A percentile compares a stretch with the other conserved stretches of the same genome.
phyloP scores from a whole-genome alignment of 495 filamentous ascomycete genomes.

The Talaromyces thailandensis region DNA sequence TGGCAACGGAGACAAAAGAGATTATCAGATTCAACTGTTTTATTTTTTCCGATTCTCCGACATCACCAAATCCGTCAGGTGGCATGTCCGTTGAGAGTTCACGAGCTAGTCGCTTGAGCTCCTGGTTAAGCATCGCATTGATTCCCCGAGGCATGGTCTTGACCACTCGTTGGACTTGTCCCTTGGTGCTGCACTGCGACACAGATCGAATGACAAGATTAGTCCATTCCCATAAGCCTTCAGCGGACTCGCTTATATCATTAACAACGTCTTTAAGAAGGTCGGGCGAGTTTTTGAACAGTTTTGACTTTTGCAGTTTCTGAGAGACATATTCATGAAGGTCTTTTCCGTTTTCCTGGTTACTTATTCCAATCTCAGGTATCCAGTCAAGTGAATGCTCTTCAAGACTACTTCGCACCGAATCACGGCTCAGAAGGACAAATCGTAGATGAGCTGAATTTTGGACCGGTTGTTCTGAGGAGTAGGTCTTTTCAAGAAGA shows the following conservation, averaged over 20 bases:
- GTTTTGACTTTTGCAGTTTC: not conserved
- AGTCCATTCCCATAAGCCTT: constrained; percentile 16
- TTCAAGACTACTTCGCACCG: not conserved
- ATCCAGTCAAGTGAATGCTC: not conserved
- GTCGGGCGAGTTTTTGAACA: not conserved
- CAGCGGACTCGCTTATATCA: constrained; percentile 5
- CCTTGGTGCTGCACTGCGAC: constrained; percentile 9
- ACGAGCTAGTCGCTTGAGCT: constrained; percentile 9
- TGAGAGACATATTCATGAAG: not conserved
- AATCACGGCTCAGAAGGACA: not conserved
- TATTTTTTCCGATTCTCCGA: not conserved
- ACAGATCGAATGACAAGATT: constrained; percentile 13
- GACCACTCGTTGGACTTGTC: constrained; percentile 10
- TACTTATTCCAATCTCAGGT: not conserved
- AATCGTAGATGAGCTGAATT: not conserved
- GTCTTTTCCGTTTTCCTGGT: not conserved
- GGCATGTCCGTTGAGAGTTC: constrained; percentile 2
- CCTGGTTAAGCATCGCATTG: constrained; percentile 8
- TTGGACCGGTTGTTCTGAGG: not conserved
- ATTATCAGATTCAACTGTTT: not conserved
- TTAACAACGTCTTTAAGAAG: constrained; percentile 7
- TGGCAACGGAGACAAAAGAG: not conserved
- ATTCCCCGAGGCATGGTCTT: constrained; percentile 9
- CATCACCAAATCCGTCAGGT: not conserved
- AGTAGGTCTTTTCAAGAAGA: not conserved